Conservation (phyloP, 176 grass and related monocot genomes). For the Zea luxurians region DNA sequence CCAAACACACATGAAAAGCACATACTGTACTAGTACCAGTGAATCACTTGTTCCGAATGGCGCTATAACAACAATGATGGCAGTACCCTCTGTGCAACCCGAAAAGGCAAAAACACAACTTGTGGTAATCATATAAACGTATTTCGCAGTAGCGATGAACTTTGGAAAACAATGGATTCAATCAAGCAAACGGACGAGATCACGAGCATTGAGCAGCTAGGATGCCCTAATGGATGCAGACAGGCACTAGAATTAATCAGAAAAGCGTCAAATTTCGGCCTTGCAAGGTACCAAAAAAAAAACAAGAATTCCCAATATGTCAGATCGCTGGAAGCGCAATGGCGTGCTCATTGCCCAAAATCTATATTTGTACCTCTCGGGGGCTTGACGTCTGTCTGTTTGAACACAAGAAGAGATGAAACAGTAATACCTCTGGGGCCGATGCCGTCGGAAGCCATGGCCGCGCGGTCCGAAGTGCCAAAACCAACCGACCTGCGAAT, state of each 20-base stretch:
- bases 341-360: neutral
- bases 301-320: neutral
- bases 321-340: constrained; percentile 1
- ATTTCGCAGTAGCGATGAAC: neutral
- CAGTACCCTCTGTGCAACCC: neutral
- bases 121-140: neutral
- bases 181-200: neutral
- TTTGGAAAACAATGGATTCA: neutral
- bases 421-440: constrained; percentile 33
- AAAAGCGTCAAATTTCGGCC: neutral
- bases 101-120: neutral
- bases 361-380: neutral
- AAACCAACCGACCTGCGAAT: constrained; percentile 1
- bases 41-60: neutral
- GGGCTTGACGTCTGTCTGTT: neutral
- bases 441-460: constrained; percentile 44
- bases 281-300: neutral
- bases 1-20: neutral
- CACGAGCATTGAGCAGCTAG: neutral
- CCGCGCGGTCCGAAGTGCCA: neutral
- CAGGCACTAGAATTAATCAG: neutral
- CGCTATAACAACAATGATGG: neutral
- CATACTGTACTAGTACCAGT: neutral
- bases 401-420: neutral
- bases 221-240: neutral